These are phyloP conservation scores for Blumeriella jaapii DNA, from an alignment of 2,329 filamentous ascomycete genomes.

Conservation along the genomic window DNA sequence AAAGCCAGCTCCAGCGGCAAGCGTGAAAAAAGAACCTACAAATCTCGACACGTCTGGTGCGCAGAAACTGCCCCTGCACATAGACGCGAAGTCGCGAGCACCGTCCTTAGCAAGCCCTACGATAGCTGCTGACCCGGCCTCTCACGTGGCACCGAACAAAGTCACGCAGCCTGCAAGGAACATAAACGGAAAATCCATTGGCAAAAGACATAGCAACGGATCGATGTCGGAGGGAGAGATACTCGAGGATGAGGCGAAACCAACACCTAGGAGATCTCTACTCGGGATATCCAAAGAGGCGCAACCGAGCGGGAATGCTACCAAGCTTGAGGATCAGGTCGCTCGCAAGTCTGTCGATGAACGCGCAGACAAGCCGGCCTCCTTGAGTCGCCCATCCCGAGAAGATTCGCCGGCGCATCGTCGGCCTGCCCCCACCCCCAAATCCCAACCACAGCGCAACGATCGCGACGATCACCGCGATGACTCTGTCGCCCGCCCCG, in stretches of 20 bases:
- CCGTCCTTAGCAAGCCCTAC: conserved; percentile 17
- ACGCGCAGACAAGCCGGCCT: conserved; percentile 2
- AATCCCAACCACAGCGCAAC: conserved; percentile 8
- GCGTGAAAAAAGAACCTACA: conserved; percentile 10
- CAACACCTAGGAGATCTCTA: conserved; percentile 9
- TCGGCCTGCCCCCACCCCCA: conserved; percentile 10
- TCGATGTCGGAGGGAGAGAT: conserved; percentile 27
- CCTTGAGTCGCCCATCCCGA: conserved; percentile 1
- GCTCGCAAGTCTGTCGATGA: conserved; percentile 12
- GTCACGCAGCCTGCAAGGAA: conserved; percentile 7
- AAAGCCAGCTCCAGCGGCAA: conserved; percentile 14
- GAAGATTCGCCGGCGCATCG: conserved; percentile 16
- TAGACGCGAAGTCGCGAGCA: conserved; percentile 13
- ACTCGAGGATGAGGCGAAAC: conserved; percentile 20
- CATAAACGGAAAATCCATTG: conserved; percentile 6
- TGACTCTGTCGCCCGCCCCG: conserved; percentile 13
- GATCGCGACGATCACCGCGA: conserved; percentile 18
- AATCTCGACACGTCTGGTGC: conserved; percentile 6
- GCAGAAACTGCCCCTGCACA: conserved; percentile 4
- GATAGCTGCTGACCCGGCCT: conserved; percentile 10
- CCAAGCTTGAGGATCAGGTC: conserved; percentile 12
- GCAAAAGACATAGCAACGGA: conserved; percentile 15
- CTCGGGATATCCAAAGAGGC: conserved; percentile 14
- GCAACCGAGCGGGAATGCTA: conserved; percentile 7
- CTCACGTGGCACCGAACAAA: conserved; percentile 6